A percentile compares a stretch with the other conserved stretches of the same genome.
Evolutionary conservation across 139 green algal genomes (phyloP).

Genomic region (Chlorella sp.): DNA sequence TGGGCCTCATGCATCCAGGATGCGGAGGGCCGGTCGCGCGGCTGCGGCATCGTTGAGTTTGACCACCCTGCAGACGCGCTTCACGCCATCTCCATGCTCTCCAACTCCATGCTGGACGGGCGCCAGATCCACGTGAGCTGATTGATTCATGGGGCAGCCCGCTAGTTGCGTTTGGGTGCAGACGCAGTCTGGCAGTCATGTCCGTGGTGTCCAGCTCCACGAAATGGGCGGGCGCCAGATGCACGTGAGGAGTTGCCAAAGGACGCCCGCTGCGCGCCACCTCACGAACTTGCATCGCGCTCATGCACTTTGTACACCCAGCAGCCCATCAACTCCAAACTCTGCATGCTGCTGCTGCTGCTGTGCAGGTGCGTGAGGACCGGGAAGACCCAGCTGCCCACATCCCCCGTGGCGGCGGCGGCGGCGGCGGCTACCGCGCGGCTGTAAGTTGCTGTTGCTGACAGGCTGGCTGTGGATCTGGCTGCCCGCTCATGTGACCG

Average conservation of each 20-base stretch:
- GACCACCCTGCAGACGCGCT: conserved; percentile 61
- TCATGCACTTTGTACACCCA: no score
- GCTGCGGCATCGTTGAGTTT: conserved; percentile 88
- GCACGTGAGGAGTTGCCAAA: no score
- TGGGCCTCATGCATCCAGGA: conserved; percentile 49
- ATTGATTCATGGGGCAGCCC: no score
- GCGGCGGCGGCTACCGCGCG: conserved; percentile 1
- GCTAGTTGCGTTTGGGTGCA: no score
- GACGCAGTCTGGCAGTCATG: no score
- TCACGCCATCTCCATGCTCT: conserved; percentile 66
- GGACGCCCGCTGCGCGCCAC: no score
- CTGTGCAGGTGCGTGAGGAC: conserved; percentile 63
- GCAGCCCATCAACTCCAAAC: no score
- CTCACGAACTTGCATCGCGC: no score
- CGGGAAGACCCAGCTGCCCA: conserved; percentile 38
- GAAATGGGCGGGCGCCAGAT: no score
- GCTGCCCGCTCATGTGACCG: neutral
- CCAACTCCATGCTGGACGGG: conserved; percentile 55
- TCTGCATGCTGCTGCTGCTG: no score
- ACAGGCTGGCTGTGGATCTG: neutral
- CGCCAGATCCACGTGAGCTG: conserved; percentile 31
- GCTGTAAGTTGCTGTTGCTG: neutral
- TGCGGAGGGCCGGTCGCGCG: conserved; percentile 63
- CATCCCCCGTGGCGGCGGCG: neutral
- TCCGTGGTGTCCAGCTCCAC: no score